Evolutionary conservation across 2,329 filamentous ascomycete species (phyloP).

Genomic region (Cercospora zeina): DNA sequence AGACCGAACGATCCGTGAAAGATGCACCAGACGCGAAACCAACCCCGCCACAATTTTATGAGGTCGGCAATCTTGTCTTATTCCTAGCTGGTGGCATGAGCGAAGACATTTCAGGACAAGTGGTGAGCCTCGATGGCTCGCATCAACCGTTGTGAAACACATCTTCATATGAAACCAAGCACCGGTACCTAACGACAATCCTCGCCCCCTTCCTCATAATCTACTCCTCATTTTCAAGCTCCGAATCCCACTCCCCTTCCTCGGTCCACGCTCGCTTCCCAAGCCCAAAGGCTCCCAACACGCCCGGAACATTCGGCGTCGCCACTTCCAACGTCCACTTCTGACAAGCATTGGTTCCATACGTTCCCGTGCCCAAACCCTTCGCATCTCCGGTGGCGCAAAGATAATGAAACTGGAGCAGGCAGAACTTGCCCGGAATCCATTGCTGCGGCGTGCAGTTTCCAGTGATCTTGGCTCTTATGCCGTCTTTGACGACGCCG

Average conservation of each 20-base stretch:
- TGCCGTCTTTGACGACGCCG: slow-evolving; percentile 23
- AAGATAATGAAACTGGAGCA: slow-evolving; percentile 31
- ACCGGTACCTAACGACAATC: too few relatives aligned
- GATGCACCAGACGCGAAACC: slow-evolving; percentile 15
- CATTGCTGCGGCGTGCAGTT: slow-evolving; percentile 29
- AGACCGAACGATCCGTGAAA: slow-evolving; percentile 21
- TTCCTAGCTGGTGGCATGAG: slow-evolving; percentile 30
- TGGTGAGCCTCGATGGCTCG: slow-evolving; percentile 22
- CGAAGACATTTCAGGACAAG: slow-evolving; percentile 15
- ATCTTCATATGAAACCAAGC: not conserved
- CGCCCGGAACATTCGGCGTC: not conserved
- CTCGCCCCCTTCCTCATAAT: not conserved
- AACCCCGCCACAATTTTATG: slow-evolving; percentile 21
- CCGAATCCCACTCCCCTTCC: not conserved
- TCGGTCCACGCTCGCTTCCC: not conserved
- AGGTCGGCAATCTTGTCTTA: slow-evolving; percentile 25
- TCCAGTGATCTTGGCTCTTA: slow-evolving; percentile 24
- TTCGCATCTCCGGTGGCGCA: slow-evolving; percentile 22
- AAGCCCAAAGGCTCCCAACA: not conserved
- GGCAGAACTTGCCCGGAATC: slow-evolving; percentile 31
- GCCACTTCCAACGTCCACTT: slow-evolving; percentile 25
- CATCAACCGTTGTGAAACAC: slow-evolving; percentile 17
- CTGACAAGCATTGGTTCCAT: slow-evolving; percentile 29
- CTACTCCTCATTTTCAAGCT: not conserved
- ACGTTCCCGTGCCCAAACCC: slow-evolving; percentile 17